These are phyloP conservation scores for Glaciozyma antarctica DNA, from an alignment of 768 basidiomycete species.

Conservation along the genomic window DNA sequence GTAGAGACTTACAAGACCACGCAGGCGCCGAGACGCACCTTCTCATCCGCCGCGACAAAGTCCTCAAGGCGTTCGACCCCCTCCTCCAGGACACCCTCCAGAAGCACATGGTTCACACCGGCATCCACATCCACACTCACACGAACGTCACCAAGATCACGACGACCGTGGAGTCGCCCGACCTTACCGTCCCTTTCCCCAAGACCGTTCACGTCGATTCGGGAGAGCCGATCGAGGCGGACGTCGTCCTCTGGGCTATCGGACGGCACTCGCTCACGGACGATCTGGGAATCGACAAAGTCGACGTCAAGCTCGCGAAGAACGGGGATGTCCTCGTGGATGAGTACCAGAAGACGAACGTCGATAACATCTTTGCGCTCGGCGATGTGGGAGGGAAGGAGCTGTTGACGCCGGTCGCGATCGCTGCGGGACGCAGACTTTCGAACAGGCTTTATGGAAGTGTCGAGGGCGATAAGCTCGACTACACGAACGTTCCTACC, in stretches of 20 bases:
- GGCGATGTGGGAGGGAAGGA: conserved; percentile 92
- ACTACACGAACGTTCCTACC: conserved; percentile 80
- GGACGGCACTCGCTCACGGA: conserved; percentile 75
- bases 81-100: conserved; percentile 71
- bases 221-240: conserved; percentile 72
- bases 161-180: conserved; percentile 23
- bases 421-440: conserved; percentile 83
- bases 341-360: conserved; percentile 74
- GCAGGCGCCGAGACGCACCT: conserved; percentile 74
- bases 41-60: conserved; percentile 77
- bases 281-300: conserved; percentile 63
- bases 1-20: not conserved
- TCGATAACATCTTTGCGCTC: conserved; percentile 64
- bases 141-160: conserved; percentile 61
- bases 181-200: conserved; percentile 30
- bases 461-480: conserved; percentile 61
- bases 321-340: conserved; percentile 83
- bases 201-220: conserved; percentile 65
- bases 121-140: conserved; percentile 74
- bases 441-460: conserved; percentile 85
- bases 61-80: conserved; percentile 88
- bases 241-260: conserved; percentile 86
- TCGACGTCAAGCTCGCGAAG: conserved; percentile 62
- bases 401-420: conserved; percentile 90
- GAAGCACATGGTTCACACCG: conserved; percentile 87